Base-by-base conservation (phyloP, 495 filamentous ascomycete species). In the Hyaloscypha variabilis region DNA sequence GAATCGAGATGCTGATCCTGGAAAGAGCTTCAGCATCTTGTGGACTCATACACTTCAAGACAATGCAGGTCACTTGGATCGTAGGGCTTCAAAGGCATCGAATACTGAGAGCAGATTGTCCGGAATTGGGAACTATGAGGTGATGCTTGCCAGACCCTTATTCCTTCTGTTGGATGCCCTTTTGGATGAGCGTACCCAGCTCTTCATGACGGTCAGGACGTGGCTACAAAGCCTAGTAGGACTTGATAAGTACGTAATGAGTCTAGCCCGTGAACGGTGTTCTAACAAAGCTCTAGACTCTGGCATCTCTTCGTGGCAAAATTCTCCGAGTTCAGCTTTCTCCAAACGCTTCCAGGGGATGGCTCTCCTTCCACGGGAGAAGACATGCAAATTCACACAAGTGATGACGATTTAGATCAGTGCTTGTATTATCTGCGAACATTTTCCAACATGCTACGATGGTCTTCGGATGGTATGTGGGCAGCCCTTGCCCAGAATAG, bases 81-180 rank as follows among this genome's bases (percentile, higher is more conserved):
- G 82, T 23, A 76, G 82, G 64, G 74, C 69, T 8, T 75, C 82
- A 10, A 86, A 82, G 66, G 76, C 79, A 0, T 77, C 79, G 3
- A 76, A 82, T 64, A 80, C 80, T 26, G 85, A 87, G 49, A 73
- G 74, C 17, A 83, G 85, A 42, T 74, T 85, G 13, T 73, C 79
- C 17, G 81, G 83, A 21, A 78, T 74, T 73, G 80, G 81, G 29
- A 74, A 82, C 46, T 89, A 85, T 67, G 82, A 90, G 63, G 81
- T 89, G 4, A 87, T 97, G 79, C 82, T 98, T 52, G 89, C 90
- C 8, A 85, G 93, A 21, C 94, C 94, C 1, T 74, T 97, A 34
- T 89, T 97, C 62, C 77, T 96, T 31, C 82, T 96, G 65, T 81
- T 98, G 36, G 94, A 98, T 74, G 83, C 90, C 13, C 79, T 97